phyloP scores from a whole-genome alignment of 192 early-diverging fungal species.

The Coemansia sp. region DNA sequence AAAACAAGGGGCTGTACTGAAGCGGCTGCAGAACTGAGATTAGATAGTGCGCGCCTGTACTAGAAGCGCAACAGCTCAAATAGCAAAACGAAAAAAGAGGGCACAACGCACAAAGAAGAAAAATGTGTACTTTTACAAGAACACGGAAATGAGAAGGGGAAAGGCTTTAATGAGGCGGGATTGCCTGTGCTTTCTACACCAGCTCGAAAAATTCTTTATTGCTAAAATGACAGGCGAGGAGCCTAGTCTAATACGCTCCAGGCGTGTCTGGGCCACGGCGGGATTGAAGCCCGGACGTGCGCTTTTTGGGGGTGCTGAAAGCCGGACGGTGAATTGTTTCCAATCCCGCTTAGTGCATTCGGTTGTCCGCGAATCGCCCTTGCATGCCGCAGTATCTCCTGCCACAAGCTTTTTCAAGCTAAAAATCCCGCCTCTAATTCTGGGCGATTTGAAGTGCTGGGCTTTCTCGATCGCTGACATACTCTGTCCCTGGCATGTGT shows the following conservation, averaged over 20 bases:
- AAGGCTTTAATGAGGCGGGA: neutral
- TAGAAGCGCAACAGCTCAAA: neutral
- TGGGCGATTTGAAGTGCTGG: no score
- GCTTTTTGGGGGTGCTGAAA: neutral
- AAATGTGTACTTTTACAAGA: neutral
- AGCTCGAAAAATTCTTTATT: neutral
- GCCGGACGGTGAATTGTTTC: neutral
- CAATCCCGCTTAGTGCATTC: neutral
- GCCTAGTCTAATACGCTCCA: no score
- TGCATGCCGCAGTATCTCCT: no score
- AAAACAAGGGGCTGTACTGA: neutral
- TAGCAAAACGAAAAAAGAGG: neutral
- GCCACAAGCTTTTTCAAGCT: no score
- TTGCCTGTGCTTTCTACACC: neutral
- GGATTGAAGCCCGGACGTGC: conserved; percentile 3
- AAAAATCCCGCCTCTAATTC: no score
- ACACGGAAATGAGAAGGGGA: neutral
- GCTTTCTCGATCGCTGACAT: neutral
- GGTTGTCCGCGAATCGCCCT: neutral
- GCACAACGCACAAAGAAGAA: neutral
- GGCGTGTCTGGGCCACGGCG: neutral
- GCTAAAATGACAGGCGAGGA: neutral
- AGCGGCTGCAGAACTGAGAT: neutral
- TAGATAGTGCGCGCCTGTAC: neutral
- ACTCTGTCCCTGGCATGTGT: neutral